A percentile compares a stretch with the other conserved stretches of the same genome.
These are phyloP conservation scores for Astrothelium subdiscretum DNA, from an alignment of 495 filamentous ascomycete genomes.

Conservation along the genomic window DNA sequence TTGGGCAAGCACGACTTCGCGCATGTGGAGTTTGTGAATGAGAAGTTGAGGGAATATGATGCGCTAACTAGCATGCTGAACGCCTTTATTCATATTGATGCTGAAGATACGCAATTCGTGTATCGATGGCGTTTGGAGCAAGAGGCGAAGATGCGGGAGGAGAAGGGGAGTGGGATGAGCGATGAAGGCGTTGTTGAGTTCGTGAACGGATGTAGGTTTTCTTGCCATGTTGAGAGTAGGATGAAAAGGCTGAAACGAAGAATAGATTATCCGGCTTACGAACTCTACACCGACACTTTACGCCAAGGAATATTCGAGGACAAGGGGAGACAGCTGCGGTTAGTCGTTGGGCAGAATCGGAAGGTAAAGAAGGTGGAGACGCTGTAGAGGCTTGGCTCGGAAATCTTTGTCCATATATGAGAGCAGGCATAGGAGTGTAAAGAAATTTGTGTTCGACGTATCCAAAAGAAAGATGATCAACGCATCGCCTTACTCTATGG, in stretches of 20 bases:
- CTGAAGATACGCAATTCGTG: conserved; percentile 61
- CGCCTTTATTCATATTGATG: conserved; percentile 82
- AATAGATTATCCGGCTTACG: conserved; percentile 52
- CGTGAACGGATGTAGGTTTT: conserved; percentile 52
- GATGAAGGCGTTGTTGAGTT: conserved; percentile 55
- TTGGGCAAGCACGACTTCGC: conserved; percentile 51
- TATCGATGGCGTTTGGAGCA: conserved; percentile 84
- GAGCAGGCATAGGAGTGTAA: not conserved
- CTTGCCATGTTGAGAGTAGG: not conserved
- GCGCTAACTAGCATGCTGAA: conserved; percentile 59
- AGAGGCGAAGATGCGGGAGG: conserved; percentile 53
- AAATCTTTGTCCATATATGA: not conserved
- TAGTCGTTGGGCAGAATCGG: conserved; percentile 25
- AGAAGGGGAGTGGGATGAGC: conserved; percentile 67
- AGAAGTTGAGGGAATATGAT: conserved; percentile 57
- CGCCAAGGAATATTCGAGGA: conserved; percentile 22
- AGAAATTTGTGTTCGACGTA: not conserved
- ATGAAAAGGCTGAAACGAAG: conserved; percentile 4
- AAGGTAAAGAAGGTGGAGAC: conserved; percentile 18
- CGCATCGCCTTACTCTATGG: not conserved
- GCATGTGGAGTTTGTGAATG: conserved; percentile 63
- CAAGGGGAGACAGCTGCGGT: conserved; percentile 23
- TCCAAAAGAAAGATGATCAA: not conserved
- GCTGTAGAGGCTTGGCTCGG: conserved; percentile 3
- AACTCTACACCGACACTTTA: conserved; percentile 25